Conservation (phyloP, 225 moss, liverwort and hornwort genomes). For the Physcomitrellopsis africana region DNA sequence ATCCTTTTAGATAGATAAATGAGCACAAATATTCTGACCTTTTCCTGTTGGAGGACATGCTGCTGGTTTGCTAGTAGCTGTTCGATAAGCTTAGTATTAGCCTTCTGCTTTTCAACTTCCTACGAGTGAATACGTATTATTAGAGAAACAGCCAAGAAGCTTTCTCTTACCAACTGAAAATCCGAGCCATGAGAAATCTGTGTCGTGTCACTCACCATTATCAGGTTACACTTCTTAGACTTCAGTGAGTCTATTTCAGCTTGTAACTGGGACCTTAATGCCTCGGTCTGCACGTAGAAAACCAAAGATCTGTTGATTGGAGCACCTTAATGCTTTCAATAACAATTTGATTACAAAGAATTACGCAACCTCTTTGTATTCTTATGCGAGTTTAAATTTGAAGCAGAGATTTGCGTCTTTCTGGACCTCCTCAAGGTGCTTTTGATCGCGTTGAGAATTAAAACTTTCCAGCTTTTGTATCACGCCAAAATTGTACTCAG, state of each 20-base stretch:
- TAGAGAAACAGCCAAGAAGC: conserved; percentile 1
- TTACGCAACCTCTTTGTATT: no score
- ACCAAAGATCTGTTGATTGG: conserved; percentile 12
- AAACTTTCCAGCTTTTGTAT: conserved; percentile 48
- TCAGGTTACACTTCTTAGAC: conserved; percentile 37
- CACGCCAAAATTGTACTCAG: conserved; percentile 42
- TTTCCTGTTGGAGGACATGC: conserved; percentile 53
- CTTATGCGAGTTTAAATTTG: neutral
- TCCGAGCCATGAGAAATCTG: conserved; percentile 8
- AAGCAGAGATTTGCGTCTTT: neutral
- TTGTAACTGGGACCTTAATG: conserved; percentile 35
- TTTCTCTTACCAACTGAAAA: neutral
- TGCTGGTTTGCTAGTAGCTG: conserved; percentile 46
- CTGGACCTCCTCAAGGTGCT: conserved; percentile 49
- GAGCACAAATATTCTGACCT: conserved; percentile 31
- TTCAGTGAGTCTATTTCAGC: conserved; percentile 46
- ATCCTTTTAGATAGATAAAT: neutral
- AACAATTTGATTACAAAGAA: no score
- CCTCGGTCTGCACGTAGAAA: conserved; percentile 40
- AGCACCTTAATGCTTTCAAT: neutral
- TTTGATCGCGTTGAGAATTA: conserved; percentile 41
- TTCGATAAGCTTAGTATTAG: conserved; percentile 32
- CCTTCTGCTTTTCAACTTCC: conserved; percentile 62
- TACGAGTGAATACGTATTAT: conserved; percentile 20
- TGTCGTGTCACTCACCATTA: conserved; percentile 40